Evolutionary conservation across 2,329 filamentous ascomycete genomes (phyloP).

Genomic region (Fusarium longipes): DNA sequence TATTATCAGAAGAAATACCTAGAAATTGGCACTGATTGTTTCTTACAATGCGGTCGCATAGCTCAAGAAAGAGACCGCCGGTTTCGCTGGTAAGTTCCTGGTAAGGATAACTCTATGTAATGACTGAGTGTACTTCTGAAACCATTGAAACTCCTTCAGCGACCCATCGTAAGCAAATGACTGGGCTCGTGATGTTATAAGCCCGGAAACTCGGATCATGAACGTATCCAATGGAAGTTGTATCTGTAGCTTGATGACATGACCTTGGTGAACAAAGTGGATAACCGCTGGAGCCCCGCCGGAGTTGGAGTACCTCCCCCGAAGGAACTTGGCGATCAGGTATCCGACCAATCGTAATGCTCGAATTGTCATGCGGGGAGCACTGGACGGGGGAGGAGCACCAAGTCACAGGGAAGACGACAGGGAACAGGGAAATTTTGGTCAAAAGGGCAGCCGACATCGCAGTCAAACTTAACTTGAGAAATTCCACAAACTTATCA

Average conservation of each 20-base stretch:
- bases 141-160: neutral
- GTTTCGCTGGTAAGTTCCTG: constrained; percentile 8
- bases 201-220: constrained; percentile 12
- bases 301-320: constrained; percentile 36
- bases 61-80: neutral
- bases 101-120: neutral
- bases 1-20: too few species aligned
- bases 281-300: constrained; percentile 16
- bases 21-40: neutral
- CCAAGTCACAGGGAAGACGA: constrained; percentile 52
- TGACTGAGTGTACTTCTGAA: neutral
- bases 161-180: neutral
- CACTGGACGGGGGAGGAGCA: constrained; percentile 23
- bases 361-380: constrained; percentile 48
- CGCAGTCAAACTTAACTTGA: constrained; percentile 37
- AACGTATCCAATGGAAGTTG: neutral
- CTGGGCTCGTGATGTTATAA: neutral
- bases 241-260: constrained; percentile 9
- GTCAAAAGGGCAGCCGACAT: constrained; percentile 45
- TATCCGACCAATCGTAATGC: constrained; percentile 35
- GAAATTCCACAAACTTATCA: constrained; percentile 35
- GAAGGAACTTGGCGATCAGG: constrained; percentile 3
- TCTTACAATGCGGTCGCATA: neutral
- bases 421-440: constrained; percentile 48
- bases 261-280: constrained; percentile 20